Conservation (phyloP, 78 protist genomes). For the Guillardia theta region DNA sequence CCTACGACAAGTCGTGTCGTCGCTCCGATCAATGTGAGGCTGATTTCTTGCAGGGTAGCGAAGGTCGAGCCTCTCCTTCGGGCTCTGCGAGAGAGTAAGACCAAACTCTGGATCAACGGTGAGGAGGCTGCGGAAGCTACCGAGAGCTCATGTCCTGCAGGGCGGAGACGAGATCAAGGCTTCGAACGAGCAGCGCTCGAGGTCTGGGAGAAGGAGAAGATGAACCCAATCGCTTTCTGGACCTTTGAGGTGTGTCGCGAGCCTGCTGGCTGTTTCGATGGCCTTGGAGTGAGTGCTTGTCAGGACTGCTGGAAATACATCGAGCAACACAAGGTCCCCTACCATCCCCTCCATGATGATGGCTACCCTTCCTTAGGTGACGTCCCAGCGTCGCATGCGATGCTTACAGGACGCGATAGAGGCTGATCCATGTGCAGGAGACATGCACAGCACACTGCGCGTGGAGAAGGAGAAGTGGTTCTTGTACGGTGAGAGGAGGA, state of each 20-base stretch:
- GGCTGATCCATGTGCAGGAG: too few relatives aligned
- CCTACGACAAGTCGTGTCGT: background rate
- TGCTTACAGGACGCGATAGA: too few relatives aligned
- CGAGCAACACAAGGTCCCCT: background rate
- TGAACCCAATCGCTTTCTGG: constrained; percentile 60
- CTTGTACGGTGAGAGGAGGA: background rate
- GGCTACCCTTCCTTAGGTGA: constrained; percentile 62
- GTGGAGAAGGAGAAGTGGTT: background rate
- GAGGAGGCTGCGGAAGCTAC: too few relatives aligned
- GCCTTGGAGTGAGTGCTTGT: background rate
- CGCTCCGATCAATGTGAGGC: background rate
- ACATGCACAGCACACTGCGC: constrained; percentile 1
- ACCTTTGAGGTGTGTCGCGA: constrained; percentile 49
- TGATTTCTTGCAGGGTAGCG: background rate
- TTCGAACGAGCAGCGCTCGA: background rate
- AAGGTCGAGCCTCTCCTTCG: background rate
- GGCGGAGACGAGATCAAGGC: background rate
- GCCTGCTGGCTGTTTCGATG: background rate
- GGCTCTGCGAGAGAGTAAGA: background rate
- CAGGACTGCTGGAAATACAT: constrained; percentile 39
- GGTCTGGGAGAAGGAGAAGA: background rate
- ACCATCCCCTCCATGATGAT: constrained; percentile 38
- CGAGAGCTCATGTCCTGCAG: too few relatives aligned
- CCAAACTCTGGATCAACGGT: constrained; percentile 8
- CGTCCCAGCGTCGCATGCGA: too few relatives aligned